Base-by-base conservation (phyloP, 192 early-diverging fungal species). In the Ramicandelaber brevisporus region DNA sequence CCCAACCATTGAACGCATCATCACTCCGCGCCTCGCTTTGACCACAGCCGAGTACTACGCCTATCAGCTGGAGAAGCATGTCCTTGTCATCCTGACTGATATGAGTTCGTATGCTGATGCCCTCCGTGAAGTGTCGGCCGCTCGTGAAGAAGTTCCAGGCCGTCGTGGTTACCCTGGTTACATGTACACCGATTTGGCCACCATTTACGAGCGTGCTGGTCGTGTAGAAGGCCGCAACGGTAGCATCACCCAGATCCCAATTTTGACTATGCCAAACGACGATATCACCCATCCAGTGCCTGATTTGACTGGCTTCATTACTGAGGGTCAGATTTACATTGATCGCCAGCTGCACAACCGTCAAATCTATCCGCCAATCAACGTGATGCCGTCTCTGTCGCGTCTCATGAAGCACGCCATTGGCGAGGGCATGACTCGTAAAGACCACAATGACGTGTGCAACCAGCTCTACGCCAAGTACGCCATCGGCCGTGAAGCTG, bases 151-250 rank as follows among this genome's bases (percentile, higher is more conserved):
- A 63, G 92, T 98, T 2, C 92, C 92, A 4, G 92, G 92, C 49
- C 82, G 92, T 50, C 82, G 88, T 51, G 92, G 92, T 41, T 98
- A 98, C 59, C 92, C 92, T 10, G 92, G 92, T 60, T 98, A 98
- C 50, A 98, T 98, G 92, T 98, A 98, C 63, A 98, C 92, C 5
- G 92, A 98, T 72, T 69, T 98, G 61, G 87, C 92, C 14, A 98
- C 88, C 33, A 98, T 98, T 43, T 98, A 98, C 45, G 92, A 98
- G 58, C 75, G 92, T 47, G 92, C 88, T 9, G 92, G 92, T 26
- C 82, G 92, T 40, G 92, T 98, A 9, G 75, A 75, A 30, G 92
- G 92, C 31, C 63, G 92, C 32, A 92, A 89, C 54, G 92, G 92
- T 29, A 85, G 79, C 20, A 98, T 98, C 36, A 98, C 92, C 13